phyloP scores from a whole-genome alignment of 768 basidiomycete species.

The Ramaria sp. region DNA sequence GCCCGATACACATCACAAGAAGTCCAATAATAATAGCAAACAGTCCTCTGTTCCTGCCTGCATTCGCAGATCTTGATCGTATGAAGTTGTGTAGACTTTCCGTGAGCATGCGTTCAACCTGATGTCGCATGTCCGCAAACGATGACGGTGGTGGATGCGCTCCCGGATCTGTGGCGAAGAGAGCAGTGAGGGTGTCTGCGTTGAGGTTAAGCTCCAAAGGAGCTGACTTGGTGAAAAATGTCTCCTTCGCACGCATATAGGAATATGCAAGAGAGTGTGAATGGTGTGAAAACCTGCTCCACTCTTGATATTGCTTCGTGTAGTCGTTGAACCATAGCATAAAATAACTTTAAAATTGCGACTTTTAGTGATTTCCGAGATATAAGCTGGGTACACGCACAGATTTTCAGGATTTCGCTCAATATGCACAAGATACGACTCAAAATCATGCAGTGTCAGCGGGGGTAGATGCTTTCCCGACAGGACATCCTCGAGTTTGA shows the following conservation, averaged over 20 bases:
- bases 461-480: constrained; percentile 12
- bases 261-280: not conserved
- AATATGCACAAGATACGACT: constrained; percentile 14
- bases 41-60: constrained; percentile 11
- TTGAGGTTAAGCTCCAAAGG: constrained; percentile 11
- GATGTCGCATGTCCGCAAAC: not conserved
- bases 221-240: constrained; percentile 7
- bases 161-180: not conserved
- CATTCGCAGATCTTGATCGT: constrained; percentile 10
- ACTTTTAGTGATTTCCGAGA: not conserved
- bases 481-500: constrained; percentile 10
- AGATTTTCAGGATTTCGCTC: constrained; percentile 13
- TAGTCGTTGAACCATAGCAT: not conserved
- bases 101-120: constrained; percentile 1
- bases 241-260: constrained; percentile 9
- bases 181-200: not conserved
- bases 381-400: constrained; percentile 4
- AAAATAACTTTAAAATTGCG: not conserved
- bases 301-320: not conserved
- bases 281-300: not conserved
- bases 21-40: constrained; percentile 13
- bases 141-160: not conserved
- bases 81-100: constrained; percentile 7
- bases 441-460: constrained; percentile 15
- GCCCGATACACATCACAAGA: constrained; percentile 10